Conservation (phyloP, 805 yeast species). For the Lachancea waltii region DNA sequence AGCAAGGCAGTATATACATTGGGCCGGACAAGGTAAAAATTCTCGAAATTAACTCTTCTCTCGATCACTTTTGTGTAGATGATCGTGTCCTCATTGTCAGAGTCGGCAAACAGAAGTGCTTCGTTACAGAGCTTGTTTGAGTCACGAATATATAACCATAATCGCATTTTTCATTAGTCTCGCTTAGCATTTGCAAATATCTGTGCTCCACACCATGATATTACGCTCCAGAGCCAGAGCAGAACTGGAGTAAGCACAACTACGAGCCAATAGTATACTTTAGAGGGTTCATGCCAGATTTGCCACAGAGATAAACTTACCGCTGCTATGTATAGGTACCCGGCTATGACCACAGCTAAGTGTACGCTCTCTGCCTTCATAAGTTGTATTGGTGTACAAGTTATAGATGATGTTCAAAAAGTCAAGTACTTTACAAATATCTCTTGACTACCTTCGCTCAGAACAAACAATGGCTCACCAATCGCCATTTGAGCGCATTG, state of each 20-base stretch:
- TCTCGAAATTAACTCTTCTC: conserved; percentile 45
- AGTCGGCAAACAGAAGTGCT: conserved; percentile 66
- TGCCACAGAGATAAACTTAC: conserved; percentile 13
- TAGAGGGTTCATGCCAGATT: conserved; percentile 9
- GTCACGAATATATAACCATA: conserved; percentile 1
- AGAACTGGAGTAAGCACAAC: conserved; percentile 23
- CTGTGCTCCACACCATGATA: conserved; percentile 32
- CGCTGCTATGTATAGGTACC: conserved; percentile 15
- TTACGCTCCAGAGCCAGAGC: conserved; percentile 31
- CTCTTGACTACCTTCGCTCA: no score
- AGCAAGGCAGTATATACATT: conserved; percentile 65
- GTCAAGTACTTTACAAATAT: no score
- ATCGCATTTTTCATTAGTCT: not conserved
- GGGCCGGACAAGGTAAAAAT: conserved; percentile 55
- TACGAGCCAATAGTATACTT: conserved; percentile 28
- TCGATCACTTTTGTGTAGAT: conserved; percentile 49
- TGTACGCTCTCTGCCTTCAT: conserved; percentile 6
- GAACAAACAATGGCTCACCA: conserved; percentile 3
- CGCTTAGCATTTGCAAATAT: conserved; percentile 27
- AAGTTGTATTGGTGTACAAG: not conserved
- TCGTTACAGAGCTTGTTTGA: conserved; percentile 40
- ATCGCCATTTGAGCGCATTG: conserved; percentile 1
- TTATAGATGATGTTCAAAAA: not conserved
- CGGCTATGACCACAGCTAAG: conserved; percentile 7
- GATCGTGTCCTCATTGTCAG: conserved; percentile 57